These are phyloP conservation scores for Chaetoscypha palmicola DNA, from an alignment of 2,329 filamentous ascomycete species.

Conservation along the genomic window DNA sequence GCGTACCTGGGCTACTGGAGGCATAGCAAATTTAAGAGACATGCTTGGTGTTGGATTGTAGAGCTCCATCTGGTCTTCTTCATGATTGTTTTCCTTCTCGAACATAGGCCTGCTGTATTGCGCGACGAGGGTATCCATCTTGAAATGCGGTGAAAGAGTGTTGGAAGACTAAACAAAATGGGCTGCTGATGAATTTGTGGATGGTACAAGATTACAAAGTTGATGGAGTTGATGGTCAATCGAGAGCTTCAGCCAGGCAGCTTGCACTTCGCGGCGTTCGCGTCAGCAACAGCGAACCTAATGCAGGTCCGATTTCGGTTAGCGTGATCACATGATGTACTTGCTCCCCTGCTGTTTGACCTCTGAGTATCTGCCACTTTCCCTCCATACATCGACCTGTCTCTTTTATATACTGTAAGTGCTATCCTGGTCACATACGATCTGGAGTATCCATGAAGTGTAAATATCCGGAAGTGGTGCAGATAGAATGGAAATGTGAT, in stretches of 20 bases:
- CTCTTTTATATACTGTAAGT: too few relatives aligned
- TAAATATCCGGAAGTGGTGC: too few relatives aligned
- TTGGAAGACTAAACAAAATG: constrained; percentile 9
- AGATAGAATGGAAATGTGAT: too few relatives aligned
- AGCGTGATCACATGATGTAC: constrained; percentile 5
- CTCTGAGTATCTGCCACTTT: too few relatives aligned
- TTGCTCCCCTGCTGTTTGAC: too few relatives aligned
- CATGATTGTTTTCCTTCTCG: constrained; percentile 62
- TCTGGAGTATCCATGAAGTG: too few relatives aligned
- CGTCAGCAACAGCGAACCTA: constrained; percentile 1
- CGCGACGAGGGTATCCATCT: constrained; percentile 89
- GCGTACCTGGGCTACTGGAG: constrained; percentile 77
- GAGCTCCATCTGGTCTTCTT: constrained; percentile 69
- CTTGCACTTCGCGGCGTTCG: constrained; percentile 22
- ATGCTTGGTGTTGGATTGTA: constrained; percentile 65
- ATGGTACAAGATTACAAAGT: constrained; percentile 7
- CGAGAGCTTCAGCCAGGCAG: constrained; percentile 21
- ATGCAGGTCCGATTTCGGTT: constrained; percentile 7
- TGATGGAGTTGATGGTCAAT: constrained; percentile 22
- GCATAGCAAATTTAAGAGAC: constrained; percentile 90
- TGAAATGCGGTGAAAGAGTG: constrained; percentile 17
- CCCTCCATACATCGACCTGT: too few relatives aligned
- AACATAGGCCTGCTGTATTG: constrained; percentile 78
- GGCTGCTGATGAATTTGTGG: constrained; percentile 10
- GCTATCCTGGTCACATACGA: too few relatives aligned